phyloP scores from a whole-genome alignment of 768 basidiomycete genomes.

The Psilocybe sp. region DNA sequence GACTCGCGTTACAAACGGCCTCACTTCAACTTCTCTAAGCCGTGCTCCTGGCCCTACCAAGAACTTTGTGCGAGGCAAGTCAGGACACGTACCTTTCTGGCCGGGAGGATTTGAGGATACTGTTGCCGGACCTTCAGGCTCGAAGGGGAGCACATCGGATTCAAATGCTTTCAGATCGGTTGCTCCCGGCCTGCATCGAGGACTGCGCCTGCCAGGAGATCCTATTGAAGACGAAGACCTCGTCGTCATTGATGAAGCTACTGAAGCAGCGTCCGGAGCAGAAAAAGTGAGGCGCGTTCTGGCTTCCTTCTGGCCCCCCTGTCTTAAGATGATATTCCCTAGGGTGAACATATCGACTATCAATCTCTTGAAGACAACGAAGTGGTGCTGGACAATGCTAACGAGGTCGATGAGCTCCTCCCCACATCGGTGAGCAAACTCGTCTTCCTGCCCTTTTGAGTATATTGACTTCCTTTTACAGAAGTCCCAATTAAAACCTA shows the following conservation, averaged over 20 bases:
- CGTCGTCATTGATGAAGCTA: slow-evolving; percentile 25
- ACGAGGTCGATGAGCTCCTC: slow-evolving; percentile 69
- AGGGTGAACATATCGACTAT: slow-evolving; percentile 11
- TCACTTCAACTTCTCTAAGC: slow-evolving; percentile 82
- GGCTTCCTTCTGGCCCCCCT: neutral
- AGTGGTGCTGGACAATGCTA: slow-evolving; percentile 7
- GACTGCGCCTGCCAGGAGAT: slow-evolving; percentile 68
- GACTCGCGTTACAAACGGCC: slow-evolving; percentile 57
- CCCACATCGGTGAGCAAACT: slow-evolving; percentile 45
- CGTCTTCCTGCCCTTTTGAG: neutral
- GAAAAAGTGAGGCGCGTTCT: slow-evolving; percentile 16
- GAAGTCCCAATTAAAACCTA: slow-evolving; percentile 59
- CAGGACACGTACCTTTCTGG: slow-evolving; percentile 88
- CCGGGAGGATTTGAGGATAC: slow-evolving; percentile 88
- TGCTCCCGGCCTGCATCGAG: slow-evolving; percentile 82
- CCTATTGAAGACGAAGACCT: slow-evolving; percentile 45
- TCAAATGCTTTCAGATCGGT: slow-evolving; percentile 59
- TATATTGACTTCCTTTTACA: slow-evolving; percentile 19
- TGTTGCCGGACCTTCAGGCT: slow-evolving; percentile 29
- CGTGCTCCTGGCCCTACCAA: slow-evolving; percentile 77
- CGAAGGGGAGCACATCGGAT: slow-evolving; percentile 22
- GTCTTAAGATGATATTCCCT: neutral
- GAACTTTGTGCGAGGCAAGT: slow-evolving; percentile 91
- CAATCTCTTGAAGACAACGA: slow-evolving; percentile 13
- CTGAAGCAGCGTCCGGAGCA: slow-evolving; percentile 19